Evolutionary conservation across 225 moss, liverwort and hornwort genomes (phyloP), one percentile per base, ranked within the genome.

Genomic region (Pleurozium schreberi): DNA sequence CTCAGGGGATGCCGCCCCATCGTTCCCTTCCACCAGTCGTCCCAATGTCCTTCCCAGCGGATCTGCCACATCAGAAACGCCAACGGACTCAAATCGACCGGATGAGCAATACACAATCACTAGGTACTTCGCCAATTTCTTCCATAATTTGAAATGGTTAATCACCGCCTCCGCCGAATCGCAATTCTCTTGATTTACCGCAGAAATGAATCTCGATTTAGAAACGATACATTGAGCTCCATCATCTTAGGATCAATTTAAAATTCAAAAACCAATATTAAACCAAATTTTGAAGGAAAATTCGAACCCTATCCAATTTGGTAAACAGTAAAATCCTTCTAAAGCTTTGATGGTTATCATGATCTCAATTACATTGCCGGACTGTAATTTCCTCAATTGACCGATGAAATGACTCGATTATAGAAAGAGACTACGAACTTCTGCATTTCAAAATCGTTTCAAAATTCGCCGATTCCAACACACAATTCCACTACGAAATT

Each of bases 11-110:
- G 93, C 94, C 58, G 89, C 85, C 23, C 50, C 92, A 38, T 87
- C 92, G 85, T 92, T 81, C 58, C 89, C 94, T 89, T 93, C 93
- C 84, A 93, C 94, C 70, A 94, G 59, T 79, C 93, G 92, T 62
- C 94, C 94, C 88, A 94, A 31, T 4, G 92, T 92, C 81, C 94
- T 87, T 31, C 94, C 93, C 43, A 94, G 75, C 38, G 94, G 94
- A 83, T 94, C 94, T 94, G 85, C 79, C 81, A 90, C 53, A 89
- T 70, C 77, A 75, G 60, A 79, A 83, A 66, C 74, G 86, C 36
- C 34, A 28, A 80, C 71, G 55, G 30, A 61, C 65, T 61, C 77
- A 78, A 40, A 78, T 78, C n/a, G 11, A 30, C 57, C 23, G 52
- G 82, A 53, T 38, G 59, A 77, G 58, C n/a, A 66, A 84, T 45